These are phyloP conservation scores for Trichoderma atrobrunneum DNA, from an alignment of 2,329 filamentous ascomycete genomes.

Conservation along the genomic window DNA sequence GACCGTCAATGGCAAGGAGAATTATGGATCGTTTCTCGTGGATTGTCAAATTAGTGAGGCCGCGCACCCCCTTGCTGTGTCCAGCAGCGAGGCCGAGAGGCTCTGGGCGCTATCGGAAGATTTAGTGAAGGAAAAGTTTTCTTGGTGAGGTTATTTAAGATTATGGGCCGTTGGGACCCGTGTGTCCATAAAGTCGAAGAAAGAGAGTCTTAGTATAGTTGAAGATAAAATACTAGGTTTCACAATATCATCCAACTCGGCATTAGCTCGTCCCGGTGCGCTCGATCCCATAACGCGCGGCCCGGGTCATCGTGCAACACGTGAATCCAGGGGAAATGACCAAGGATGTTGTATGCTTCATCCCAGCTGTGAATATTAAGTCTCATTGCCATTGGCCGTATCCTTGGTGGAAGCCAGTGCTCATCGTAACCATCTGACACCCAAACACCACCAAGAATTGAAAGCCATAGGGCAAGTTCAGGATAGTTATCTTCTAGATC, in stretches of 20 bases:
- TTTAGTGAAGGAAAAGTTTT: background rate
- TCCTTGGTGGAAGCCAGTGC: background rate
- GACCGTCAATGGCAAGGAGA: background rate
- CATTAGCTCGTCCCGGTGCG: background rate
- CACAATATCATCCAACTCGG: background rate
- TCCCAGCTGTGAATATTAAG: background rate
- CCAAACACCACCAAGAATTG: background rate
- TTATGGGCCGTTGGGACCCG: background rate
- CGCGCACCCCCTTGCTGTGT: background rate
- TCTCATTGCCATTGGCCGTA: background rate
- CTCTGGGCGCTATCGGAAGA: background rate
- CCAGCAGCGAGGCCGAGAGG: background rate
- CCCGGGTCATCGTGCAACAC: background rate
- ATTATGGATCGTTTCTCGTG: background rate
- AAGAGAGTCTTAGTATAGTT: background rate
- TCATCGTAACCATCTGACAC: background rate
- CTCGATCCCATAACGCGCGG: background rate
- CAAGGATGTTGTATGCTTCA: background rate
- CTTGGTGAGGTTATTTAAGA: background rate
- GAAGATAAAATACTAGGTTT: background rate
- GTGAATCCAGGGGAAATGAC: background rate
- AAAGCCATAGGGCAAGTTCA: background rate
- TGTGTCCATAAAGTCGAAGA: background rate
- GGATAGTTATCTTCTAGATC: background rate
- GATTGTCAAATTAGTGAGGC: background rate